Conservation (phyloP, 768 basidiomycete genomes). For the Candolleomyces efflorescens region DNA sequence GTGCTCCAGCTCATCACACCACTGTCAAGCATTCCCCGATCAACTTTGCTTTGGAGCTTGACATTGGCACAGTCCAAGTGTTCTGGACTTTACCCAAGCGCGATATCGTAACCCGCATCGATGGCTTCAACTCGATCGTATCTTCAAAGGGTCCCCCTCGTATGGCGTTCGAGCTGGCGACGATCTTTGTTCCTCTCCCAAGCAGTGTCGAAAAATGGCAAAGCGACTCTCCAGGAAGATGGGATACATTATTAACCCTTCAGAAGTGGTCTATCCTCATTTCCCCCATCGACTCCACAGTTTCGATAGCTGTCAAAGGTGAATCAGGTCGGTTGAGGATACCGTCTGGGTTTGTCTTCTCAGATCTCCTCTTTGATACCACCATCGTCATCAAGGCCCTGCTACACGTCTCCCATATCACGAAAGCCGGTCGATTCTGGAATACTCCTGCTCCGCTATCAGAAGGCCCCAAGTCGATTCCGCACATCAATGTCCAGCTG, state of each 20-base stretch:
- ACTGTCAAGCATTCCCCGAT: constrained; percentile 2
- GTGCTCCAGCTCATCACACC: constrained; percentile 1
- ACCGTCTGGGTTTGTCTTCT: constrained; percentile 71
- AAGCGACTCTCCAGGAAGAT: constrained; percentile 35
- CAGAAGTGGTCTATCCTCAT: constrained; percentile 45
- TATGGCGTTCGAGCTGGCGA: constrained; percentile 36
- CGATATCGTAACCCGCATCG: constrained; percentile 40
- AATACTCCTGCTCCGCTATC: constrained; percentile 58
- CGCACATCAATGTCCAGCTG: constrained; percentile 55
- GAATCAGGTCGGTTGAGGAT: constrained; percentile 74
- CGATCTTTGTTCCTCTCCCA: constrained; percentile 57
- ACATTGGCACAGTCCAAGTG: constrained; percentile 39
- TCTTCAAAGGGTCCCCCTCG: constrained; percentile 23
- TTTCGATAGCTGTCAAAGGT: constrained; percentile 46
- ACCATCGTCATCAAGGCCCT: constrained; percentile 66
- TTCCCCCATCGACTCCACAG: constrained; percentile 26
- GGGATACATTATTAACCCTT: constrained; percentile 73
- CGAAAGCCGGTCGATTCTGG: constrained; percentile 46
- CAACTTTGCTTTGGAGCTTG: constrained; percentile 13
- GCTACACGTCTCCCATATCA: constrained; percentile 62
- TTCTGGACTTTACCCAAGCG: constrained; percentile 45
- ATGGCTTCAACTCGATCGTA: constrained; percentile 28
- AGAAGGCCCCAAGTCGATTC: constrained; percentile 71
- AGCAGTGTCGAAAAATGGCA: constrained; percentile 30
- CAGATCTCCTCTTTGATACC: constrained; percentile 71